Percentiles rank a stretch among this genome's conserved stretches.
phyloP scores from a whole-genome alignment of 495 filamentous ascomycete genomes.

The Talaromyces proteolyticus region DNA sequence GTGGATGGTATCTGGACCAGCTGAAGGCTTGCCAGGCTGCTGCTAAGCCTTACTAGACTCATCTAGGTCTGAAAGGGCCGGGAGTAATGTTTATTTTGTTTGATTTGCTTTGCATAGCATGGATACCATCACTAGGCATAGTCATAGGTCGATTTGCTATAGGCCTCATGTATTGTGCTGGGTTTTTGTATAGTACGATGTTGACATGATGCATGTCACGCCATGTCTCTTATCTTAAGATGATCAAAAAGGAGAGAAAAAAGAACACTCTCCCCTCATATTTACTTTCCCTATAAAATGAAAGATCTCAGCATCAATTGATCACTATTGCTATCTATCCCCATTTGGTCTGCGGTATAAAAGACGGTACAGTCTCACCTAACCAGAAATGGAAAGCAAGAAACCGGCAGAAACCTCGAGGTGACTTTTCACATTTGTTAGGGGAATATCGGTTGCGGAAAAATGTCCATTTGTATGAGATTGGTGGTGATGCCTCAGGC shows the following conservation, averaged over 20 bases:
- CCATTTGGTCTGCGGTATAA: too few relatives aligned
- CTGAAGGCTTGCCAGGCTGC: constrained; percentile 93
- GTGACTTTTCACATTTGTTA: too few relatives aligned
- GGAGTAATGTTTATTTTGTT: not conserved
- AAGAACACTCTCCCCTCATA: constrained; percentile 13
- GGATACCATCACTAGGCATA: not conserved
- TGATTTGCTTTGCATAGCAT: constrained; percentile 6
- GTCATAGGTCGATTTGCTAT: not conserved
- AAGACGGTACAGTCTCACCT: too few relatives aligned
- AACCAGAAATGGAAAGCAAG: too few relatives aligned
- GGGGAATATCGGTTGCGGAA: too few relatives aligned
- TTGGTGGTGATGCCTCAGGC: too few relatives aligned
- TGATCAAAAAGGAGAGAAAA: constrained; percentile 10
- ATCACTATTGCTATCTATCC: too few relatives aligned
- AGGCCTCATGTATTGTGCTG: constrained; percentile 5
- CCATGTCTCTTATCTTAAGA: constrained; percentile 2
- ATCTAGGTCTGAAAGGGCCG: not conserved
- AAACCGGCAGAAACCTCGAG: too few relatives aligned
- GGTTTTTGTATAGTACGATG: constrained; percentile 17
- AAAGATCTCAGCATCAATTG: not conserved
- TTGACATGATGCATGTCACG: constrained; percentile 7
- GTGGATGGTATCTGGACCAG: constrained; percentile 97
- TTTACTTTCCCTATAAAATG: not conserved
- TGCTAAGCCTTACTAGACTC: constrained; percentile 72
- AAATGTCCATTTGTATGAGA: too few relatives aligned